Conservation (phyloP, 345 rosid species). For the Eutrema japonicum region DNA sequence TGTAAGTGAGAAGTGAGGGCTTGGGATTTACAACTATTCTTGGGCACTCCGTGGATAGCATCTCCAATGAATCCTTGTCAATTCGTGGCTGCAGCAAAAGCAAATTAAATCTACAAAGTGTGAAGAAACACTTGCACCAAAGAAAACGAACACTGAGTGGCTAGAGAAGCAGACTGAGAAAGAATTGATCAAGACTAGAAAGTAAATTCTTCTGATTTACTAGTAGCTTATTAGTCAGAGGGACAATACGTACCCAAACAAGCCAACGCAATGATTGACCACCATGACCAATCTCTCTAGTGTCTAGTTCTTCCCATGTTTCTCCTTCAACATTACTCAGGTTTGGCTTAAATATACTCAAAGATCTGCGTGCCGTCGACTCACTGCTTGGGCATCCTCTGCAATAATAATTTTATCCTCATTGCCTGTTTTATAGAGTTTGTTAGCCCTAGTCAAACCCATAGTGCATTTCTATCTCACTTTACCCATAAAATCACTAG, state of each 20-base stretch:
- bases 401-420: constrained; percentile 76
- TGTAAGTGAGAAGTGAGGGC: constrained; percentile 62
- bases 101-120: not conserved
- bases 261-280: constrained; percentile 88
- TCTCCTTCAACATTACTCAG: constrained; percentile 68
- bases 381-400: constrained; percentile 84
- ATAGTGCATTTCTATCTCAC: constrained; percentile 27
- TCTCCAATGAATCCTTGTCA: constrained; percentile 63
- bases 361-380: constrained; percentile 67
- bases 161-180: not conserved
- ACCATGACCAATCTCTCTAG: constrained; percentile 69
- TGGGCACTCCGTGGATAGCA: constrained; percentile 68
- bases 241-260: constrained; percentile 71
- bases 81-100: constrained; percentile 65
- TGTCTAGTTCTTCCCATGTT: constrained; percentile 91
- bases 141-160: not conserved
- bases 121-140: not conserved
- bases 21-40: constrained; percentile 79
- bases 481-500: constrained; percentile 7
- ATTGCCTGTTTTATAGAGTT: constrained; percentile 59
- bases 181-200: constrained; percentile 1
- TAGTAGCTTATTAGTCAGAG: constrained; percentile 10
- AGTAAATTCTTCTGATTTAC: constrained; percentile 21
- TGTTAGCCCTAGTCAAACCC: constrained; percentile 53
- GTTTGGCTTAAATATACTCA: constrained; percentile 74